Conservation (phyloP, 2,329 filamentous ascomycete genomes). For the Phialemonium atrogriseum region DNA sequence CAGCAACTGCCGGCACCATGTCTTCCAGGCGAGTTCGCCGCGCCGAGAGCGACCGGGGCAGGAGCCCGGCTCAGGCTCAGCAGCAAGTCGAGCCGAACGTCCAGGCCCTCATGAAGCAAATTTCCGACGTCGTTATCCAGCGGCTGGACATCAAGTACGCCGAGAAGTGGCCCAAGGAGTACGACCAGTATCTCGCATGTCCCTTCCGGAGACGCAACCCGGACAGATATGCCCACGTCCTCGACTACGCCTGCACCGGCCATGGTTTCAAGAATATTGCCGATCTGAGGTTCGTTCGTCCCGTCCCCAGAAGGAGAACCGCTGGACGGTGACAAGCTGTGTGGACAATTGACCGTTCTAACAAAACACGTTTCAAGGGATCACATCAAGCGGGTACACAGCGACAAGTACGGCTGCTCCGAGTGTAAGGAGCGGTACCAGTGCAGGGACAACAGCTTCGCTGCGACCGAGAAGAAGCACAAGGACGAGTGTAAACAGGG, state of each 20-base stretch:
- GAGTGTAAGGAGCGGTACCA: slow-evolving; percentile 2
- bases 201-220: slow-evolving; percentile 2
- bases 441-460: slow-evolving; percentile 1
- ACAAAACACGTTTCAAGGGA: background rate
- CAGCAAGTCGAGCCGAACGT: no score
- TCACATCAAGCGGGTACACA: slow-evolving; percentile 3
- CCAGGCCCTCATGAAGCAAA: no score
- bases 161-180: background rate
- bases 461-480: background rate
- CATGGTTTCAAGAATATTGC: slow-evolving; percentile 3
- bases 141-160: background rate
- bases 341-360: background rate
- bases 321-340: no score
- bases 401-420: slow-evolving; percentile 2
- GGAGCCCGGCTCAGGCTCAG: background rate
- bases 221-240: background rate
- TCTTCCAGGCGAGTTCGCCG: slow-evolving; percentile 1
- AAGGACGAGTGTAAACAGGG: slow-evolving; percentile 1
- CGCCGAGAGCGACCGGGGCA: slow-evolving; percentile 1
- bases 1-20: background rate
- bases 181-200: slow-evolving; percentile 1
- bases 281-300: slow-evolving; percentile 1
- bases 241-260: slow-evolving; percentile 1
- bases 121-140: background rate
- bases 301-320: background rate